Evolutionary conservation across 768 basidiomycete species (phyloP).

Genomic region (Mycena polygramma): DNA sequence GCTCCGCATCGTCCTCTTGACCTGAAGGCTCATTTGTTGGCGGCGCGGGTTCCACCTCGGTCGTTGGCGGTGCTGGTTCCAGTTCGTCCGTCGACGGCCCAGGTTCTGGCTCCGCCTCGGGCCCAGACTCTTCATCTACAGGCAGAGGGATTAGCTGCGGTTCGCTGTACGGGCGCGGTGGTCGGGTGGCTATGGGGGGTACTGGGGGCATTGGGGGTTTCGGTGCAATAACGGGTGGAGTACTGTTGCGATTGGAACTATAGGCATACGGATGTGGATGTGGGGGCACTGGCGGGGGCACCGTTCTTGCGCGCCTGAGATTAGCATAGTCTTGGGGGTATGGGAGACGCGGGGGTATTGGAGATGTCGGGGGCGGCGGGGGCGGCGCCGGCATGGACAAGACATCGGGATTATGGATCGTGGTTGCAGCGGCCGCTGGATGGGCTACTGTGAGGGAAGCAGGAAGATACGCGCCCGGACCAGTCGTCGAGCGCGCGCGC

Average conservation of each 20-base stretch:
- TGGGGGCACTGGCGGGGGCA: constrained; percentile 44
- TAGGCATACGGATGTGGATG: constrained; percentile 20
- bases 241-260: not conserved
- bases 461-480: constrained; percentile 39
- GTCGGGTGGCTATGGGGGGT: constrained; percentile 10
- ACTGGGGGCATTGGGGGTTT: constrained; percentile 46
- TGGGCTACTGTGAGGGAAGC: constrained; percentile 36
- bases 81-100: not conserved
- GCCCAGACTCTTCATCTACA: not conserved
- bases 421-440: constrained; percentile 35
- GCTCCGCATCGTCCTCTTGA: constrained; percentile 53
- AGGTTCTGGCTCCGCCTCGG: not conserved
- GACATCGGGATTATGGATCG: constrained; percentile 42
- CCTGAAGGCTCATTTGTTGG: no score
- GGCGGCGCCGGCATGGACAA: constrained; percentile 45
- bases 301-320: constrained; percentile 36
- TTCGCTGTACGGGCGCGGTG: constrained; percentile 35
- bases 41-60: not conserved
- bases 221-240: constrained; percentile 49
- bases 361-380: constrained; percentile 44
- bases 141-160: constrained; percentile 13
- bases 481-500: constrained; percentile 36
- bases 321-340: constrained; percentile 34
- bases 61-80: not conserved
- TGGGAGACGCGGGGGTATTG: constrained; percentile 44